Evolutionary conservation across 768 basidiomycete genomes (phyloP).

Genomic region (Kwoniella europaea): DNA sequence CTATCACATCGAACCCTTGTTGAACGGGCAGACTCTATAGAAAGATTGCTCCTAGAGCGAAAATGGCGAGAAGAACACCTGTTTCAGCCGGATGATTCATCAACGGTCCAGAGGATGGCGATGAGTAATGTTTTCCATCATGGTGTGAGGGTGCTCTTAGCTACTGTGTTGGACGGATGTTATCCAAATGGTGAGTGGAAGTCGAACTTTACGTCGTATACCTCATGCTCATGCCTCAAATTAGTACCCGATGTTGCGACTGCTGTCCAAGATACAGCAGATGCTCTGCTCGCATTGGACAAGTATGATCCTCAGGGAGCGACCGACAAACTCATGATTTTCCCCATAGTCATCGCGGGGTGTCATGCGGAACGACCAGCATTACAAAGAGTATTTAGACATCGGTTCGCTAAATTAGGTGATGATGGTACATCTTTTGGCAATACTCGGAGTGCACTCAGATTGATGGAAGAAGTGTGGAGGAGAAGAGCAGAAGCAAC

Average conservation of each 20-base stretch:
- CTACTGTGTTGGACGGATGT: slow-evolving; percentile 24
- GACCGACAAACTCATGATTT: slow-evolving; percentile 19
- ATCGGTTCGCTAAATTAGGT: slow-evolving; percentile 17
- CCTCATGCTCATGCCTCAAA: not conserved
- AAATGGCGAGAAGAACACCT: slow-evolving; percentile 25
- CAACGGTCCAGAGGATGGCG: not conserved
- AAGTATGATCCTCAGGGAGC: slow-evolving; percentile 2
- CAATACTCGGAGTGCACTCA: slow-evolving; percentile 16
- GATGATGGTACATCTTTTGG: slow-evolving; percentile 26
- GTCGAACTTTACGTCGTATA: not conserved
- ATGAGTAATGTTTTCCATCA: slow-evolving; percentile 26
- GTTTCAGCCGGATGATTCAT: slow-evolving; percentile 1
- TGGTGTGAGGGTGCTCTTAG: slow-evolving; percentile 20
- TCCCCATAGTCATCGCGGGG: slow-evolving; percentile 31
- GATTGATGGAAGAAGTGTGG: slow-evolving; percentile 37
- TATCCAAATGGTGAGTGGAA: slow-evolving; percentile 25
- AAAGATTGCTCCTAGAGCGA: slow-evolving; percentile 16
- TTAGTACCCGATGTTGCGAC: slow-evolving; percentile 29
- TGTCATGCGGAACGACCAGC: slow-evolving; percentile 20
- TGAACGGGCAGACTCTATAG: slow-evolving; percentile 16
- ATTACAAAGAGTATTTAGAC: slow-evolving; percentile 8
- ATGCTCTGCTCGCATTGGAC: slow-evolving; percentile 12
- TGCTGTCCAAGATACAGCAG: slow-evolving; percentile 20
- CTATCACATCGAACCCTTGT: slow-evolving; percentile 18
- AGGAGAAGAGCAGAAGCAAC: slow-evolving; percentile 5